Base-by-base conservation (phyloP, 208 protist species). In the Leishmania arabica region DNA sequence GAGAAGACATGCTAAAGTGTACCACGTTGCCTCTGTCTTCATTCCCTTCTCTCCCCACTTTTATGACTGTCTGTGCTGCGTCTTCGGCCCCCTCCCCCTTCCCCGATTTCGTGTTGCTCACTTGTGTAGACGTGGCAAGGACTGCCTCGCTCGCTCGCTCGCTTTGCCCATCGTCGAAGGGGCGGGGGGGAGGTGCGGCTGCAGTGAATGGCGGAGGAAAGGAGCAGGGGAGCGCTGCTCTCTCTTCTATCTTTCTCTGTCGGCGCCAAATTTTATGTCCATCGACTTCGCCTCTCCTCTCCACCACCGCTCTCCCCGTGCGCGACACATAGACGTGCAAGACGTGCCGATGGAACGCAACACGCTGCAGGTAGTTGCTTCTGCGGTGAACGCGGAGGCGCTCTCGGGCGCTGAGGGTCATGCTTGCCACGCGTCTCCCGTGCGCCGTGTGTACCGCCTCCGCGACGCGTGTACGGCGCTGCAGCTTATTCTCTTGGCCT, bases 391-490 rank as follows among this genome's bases (percentile, higher is more conserved):
- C 7, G 45, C 40, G 21, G 45, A 54, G 42, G 45, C 11, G 5
- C 24, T 31, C 24, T 73, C 47, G 45, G 8, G 45, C 42, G 8
- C 40, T 73, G 37, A 73, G 42, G 21, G 21, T 73, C 24, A 73
- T 54, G 9, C 45, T n/a, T 45, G 45, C 13, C 69, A 9, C 31
- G 45, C 27, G 69, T n/a, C 45, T 51, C 19, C 13, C 3, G 3
- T 54, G 42, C 40, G 19, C 0, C 56, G 74, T 66, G 56, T 77
- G 54, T 77, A 77, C 65, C 77, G 54, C 51, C 79, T 87, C 17
- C 79, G 75, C n/a, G 78, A 87, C 71, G 70, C 84, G 58, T 87
- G 84, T 45, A 65, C 84, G 51, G 76, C 79, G 13, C 58, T 87
- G 56, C 76, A 77, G 70, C 79, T 87, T 2, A 65, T 40, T 9